Evolutionary conservation across 768 basidiomycete genomes (phyloP).

Genomic region (Cystobasidium onofrii): DNA sequence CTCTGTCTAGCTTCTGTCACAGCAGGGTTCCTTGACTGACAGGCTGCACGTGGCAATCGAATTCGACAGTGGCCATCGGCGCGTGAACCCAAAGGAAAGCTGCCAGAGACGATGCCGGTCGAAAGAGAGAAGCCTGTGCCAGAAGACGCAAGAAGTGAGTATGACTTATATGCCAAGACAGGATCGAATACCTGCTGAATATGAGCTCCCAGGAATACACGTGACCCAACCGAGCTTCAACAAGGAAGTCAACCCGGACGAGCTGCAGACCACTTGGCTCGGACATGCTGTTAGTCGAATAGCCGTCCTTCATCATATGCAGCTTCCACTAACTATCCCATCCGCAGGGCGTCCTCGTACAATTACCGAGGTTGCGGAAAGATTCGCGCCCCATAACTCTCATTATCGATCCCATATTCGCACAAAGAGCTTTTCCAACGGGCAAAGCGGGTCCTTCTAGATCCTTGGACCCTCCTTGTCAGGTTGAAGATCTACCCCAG

Average conservation of each 20-base stretch:
- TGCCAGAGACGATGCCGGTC: neutral
- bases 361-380: constrained; percentile 27
- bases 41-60: no score
- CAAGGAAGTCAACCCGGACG: neutral
- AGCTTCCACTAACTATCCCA: neutral
- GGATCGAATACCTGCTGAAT: no score
- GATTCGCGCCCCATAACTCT: constrained; percentile 42
- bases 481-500: constrained; percentile 47
- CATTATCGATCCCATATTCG: constrained; percentile 50
- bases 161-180: no score
- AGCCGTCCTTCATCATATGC: neutral
- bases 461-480: constrained; percentile 46
- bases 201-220: constrained; percentile 8
- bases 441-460: constrained; percentile 45
- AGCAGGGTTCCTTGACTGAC: no score
- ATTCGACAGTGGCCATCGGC: neutral
- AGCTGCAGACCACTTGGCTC: constrained; percentile 16
- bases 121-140: neutral
- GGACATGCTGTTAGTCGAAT: constrained; percentile 11
- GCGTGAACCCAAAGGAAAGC: neutral
- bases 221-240: neutral
- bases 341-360: constrained; percentile 12
- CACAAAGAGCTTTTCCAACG: constrained; percentile 44
- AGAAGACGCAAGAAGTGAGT: neutral
- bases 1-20: no score